A percentile compares a stretch with the other conserved stretches of the same genome.
Conservation (phyloP, 306 rosid genomes). For the Hippophae tibetana region DNA sequence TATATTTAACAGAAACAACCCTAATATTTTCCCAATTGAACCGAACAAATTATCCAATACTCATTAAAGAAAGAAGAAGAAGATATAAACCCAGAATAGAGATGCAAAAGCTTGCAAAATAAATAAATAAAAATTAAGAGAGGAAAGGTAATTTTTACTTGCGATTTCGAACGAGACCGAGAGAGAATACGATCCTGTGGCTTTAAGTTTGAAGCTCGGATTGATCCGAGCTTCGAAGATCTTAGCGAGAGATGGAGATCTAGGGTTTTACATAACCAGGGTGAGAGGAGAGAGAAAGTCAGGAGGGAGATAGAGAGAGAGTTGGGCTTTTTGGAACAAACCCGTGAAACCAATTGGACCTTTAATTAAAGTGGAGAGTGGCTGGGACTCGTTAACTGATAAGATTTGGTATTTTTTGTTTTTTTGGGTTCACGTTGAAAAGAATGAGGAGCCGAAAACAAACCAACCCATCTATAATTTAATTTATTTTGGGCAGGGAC, state of each 20-base stretch:
- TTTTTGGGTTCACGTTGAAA: too few species aligned
- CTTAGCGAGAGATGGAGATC: constrained; percentile 42
- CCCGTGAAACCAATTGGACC: constrained; percentile 94
- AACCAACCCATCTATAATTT: constrained; percentile 15
- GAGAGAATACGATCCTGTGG: neutral
- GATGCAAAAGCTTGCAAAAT: neutral
- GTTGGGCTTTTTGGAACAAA: constrained; percentile 72
- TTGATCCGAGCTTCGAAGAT: constrained; percentile 26
- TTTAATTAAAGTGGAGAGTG: constrained; percentile 13
- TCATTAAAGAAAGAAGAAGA: neutral
- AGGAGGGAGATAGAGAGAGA: constrained; percentile 22
- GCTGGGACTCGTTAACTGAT: constrained; percentile 24
- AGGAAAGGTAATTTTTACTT: constrained; percentile 20
- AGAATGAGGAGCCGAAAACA: constrained; percentile 5
- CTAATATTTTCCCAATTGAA: neutral
- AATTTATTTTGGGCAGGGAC: constrained; percentile 35
- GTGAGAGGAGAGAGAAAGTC: constrained; percentile 17
- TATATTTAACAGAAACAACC: neutral
- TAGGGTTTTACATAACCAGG: constrained; percentile 56
- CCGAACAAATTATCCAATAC: neutral
- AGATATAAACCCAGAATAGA: neutral
- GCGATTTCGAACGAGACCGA: constrained; percentile 8
- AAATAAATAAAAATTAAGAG: neutral
- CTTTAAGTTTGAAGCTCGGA: constrained; percentile 18
- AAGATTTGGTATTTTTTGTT: constrained; percentile 19